Percentiles rank a stretch among this genome's conserved stretches.
Conservation (phyloP, 2,329 filamentous ascomycete species). For the Nemania diffusa region DNA sequence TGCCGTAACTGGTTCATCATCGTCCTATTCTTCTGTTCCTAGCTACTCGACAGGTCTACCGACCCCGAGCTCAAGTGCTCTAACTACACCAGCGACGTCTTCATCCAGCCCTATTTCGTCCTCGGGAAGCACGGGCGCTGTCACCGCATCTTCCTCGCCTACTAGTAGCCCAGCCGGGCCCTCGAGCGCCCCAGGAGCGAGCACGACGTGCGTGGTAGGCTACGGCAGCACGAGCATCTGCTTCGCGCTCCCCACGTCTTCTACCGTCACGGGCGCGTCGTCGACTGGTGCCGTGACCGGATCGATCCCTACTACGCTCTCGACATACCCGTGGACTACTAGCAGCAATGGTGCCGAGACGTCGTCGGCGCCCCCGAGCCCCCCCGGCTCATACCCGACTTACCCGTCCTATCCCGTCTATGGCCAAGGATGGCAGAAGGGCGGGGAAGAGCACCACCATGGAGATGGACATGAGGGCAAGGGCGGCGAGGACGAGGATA, state of each 20-base stretch:
- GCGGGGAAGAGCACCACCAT: not conserved
- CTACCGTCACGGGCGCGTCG: constrained; percentile 20
- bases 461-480: constrained; percentile 1
- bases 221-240: constrained; percentile 32
- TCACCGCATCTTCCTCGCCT: constrained; percentile 26
- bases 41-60: constrained; percentile 22
- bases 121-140: constrained; percentile 24
- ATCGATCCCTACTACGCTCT: constrained; percentile 28
- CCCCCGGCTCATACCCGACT: constrained; percentile 23
- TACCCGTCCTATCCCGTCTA: constrained; percentile 20
- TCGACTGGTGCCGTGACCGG: constrained; percentile 27
- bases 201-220: constrained; percentile 30
- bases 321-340: constrained; percentile 22
- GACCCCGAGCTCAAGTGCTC: constrained; percentile 24
- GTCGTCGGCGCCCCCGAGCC: constrained; percentile 11
- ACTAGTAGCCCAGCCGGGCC: constrained; percentile 6
- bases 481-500: not conserved
- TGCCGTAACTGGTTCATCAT: constrained; percentile 32
- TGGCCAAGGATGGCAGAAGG: not conserved
- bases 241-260: constrained; percentile 9
- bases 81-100: constrained; percentile 23
- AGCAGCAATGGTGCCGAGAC: not conserved
- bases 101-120: constrained; percentile 9
- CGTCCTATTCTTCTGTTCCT: constrained; percentile 10
- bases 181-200: constrained; percentile 9